Evolutionary conservation across 495 filamentous ascomycete species (phyloP).

Genomic region (Articulospora tetracladia): DNA sequence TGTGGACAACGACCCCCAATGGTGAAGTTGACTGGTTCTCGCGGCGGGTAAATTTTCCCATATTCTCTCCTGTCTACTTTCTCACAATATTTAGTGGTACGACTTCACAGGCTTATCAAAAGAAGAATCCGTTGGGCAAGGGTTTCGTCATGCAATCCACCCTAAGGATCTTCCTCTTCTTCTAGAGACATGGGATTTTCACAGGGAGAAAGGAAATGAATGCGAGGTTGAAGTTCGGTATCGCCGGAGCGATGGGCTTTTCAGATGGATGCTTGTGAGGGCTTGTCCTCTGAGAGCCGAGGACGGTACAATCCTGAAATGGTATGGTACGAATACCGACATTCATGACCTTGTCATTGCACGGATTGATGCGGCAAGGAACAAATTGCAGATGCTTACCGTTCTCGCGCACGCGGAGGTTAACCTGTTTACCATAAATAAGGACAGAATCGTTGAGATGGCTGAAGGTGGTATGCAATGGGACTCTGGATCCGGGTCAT

Average conservation of each 20-base stretch:
- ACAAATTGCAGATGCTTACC: slow-evolving; percentile 52
- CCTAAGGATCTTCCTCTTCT: slow-evolving; percentile 53
- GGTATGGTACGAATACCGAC: slow-evolving; percentile 67
- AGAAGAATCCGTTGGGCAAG: slow-evolving; percentile 38
- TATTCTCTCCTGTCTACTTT: not conserved
- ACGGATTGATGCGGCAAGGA: slow-evolving; percentile 52
- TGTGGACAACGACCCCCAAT: slow-evolving; percentile 57
- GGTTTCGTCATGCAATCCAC: slow-evolving; percentile 36
- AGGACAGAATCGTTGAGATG: slow-evolving; percentile 48
- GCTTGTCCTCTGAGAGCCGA: slow-evolving; percentile 56
- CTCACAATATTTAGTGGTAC: slow-evolving; percentile 32
- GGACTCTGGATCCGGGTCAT: slow-evolving; percentile 29
- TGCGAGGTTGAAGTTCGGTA: slow-evolving; percentile 62
- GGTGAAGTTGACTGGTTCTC: slow-evolving; percentile 60
- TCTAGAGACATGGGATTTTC: slow-evolving; percentile 46
- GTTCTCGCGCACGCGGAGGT: slow-evolving; percentile 62
- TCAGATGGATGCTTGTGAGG: slow-evolving; percentile 65
- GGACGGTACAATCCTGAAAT: slow-evolving; percentile 58
- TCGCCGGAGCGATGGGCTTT: slow-evolving; percentile 53
- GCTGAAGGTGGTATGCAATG: slow-evolving; percentile 56
- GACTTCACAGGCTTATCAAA: slow-evolving; percentile 59
- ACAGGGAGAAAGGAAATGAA: slow-evolving; percentile 57
- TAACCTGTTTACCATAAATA: slow-evolving; percentile 65
- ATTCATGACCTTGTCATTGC: slow-evolving; percentile 59
- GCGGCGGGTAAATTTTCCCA: slow-evolving; percentile 39